A percentile compares a stretch with the other conserved stretches of the same genome.
These are phyloP conservation scores for Sugiyamaella novakii DNA, from an alignment of 1,139 yeast species.

Conservation along the genomic window DNA sequence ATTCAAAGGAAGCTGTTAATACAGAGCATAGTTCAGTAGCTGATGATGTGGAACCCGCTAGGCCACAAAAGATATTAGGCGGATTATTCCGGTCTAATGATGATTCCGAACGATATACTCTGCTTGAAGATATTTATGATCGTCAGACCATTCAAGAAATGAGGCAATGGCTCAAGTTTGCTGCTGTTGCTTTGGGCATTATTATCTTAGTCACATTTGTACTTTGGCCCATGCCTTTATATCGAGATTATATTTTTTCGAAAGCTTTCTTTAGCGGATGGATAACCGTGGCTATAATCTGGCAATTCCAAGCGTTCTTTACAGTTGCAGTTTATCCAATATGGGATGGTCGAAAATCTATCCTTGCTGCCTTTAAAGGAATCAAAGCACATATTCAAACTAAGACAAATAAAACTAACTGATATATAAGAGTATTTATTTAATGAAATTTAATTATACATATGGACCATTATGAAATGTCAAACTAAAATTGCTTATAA, in stretches of 20 bases:
- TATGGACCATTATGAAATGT: too few relatives aligned
- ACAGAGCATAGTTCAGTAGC: slow-evolving; percentile 12
- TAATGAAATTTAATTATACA: too few relatives aligned
- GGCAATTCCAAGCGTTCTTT: slow-evolving; percentile 45
- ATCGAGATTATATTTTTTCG: slow-evolving; percentile 46
- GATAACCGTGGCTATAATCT: slow-evolving; percentile 43
- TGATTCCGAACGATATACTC: not conserved
- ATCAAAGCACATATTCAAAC: slow-evolving; percentile 40
- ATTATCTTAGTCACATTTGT: slow-evolving; percentile 45
- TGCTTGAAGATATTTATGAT: slow-evolving; percentile 17
- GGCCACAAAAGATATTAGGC: slow-evolving; percentile 18
- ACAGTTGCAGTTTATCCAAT: slow-evolving; percentile 47
- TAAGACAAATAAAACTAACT: not conserved
- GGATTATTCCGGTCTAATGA: slow-evolving; percentile 17
- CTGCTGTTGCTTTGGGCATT: slow-evolving; percentile 40
- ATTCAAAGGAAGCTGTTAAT: slow-evolving; percentile 13
- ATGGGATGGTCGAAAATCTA: slow-evolving; percentile 53
- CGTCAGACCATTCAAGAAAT: slow-evolving; percentile 18
- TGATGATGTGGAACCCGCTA: slow-evolving; percentile 21
- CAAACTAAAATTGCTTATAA: too few relatives aligned
- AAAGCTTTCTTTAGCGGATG: slow-evolving; percentile 46
- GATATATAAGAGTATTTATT: not conserved
- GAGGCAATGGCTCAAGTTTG: slow-evolving; percentile 33
- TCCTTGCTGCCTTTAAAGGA: slow-evolving; percentile 64
- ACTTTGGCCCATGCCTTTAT: slow-evolving; percentile 49